Conservation (phyloP, 441 rosid genomes). For the Adansonia madagascariensis region DNA sequence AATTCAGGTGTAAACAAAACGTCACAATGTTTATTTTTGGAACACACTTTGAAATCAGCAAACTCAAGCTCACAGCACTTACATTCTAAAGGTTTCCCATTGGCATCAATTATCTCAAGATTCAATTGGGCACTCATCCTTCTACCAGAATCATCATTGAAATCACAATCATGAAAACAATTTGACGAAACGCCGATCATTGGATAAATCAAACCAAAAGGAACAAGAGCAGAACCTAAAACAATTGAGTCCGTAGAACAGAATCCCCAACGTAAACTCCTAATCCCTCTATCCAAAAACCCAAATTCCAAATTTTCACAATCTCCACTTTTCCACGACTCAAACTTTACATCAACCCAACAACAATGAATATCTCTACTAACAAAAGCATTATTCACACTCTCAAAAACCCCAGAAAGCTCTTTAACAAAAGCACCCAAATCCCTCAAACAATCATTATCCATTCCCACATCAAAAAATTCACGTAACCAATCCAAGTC, state of each 20-base stretch:
- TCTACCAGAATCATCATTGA: slow-evolving; percentile 24
- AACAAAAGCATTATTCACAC: slow-evolving; percentile 61
- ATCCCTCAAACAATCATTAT: slow-evolving; percentile 44
- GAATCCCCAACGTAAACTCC: slow-evolving; percentile 85
- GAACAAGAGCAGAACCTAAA: slow-evolving; percentile 64
- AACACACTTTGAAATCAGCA: slow-evolving; percentile 36
- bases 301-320: slow-evolving; percentile 33
- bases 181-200: slow-evolving; percentile 48
- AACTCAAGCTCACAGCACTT: slow-evolving; percentile 72
- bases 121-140: slow-evolving; percentile 42
- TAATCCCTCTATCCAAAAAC: slow-evolving; percentile 54
- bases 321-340: slow-evolving; percentile 30
- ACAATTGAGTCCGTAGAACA: slow-evolving; percentile 69
- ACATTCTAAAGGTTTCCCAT: slow-evolving; percentile 76
- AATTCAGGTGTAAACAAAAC: slow-evolving; percentile 25
- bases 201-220: slow-evolving; percentile 86
- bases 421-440: slow-evolving; percentile 41
- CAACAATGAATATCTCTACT: slow-evolving; percentile 76
- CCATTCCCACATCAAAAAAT: slow-evolving; percentile 49
- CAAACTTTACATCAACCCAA: slow-evolving; percentile 74
- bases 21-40: slow-evolving; percentile 27
- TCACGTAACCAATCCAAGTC: slow-evolving; percentile 45
- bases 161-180: slow-evolving; percentile 11
- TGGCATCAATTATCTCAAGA: slow-evolving; percentile 74
- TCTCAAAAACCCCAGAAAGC: slow-evolving; percentile 49